Percentiles rank a stretch among this genome's conserved stretches.
phyloP scores from a whole-genome alignment of 1,284 basidiomycete species.

The Agroathelia rolfsii region DNA sequence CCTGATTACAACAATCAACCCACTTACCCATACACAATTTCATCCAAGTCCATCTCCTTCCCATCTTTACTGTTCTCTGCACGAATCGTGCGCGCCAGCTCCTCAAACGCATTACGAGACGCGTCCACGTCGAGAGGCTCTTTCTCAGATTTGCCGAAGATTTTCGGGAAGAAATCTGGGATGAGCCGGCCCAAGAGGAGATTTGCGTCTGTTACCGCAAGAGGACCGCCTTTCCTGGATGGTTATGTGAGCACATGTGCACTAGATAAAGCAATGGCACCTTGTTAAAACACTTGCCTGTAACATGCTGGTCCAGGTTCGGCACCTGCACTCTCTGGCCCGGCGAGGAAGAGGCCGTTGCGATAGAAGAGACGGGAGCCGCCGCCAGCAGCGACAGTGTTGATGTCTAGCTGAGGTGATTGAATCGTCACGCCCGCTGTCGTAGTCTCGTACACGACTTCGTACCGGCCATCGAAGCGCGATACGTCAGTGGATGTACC shows the following conservation, averaged over 20 bases:
- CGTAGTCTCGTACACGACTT: conserved; percentile 84
- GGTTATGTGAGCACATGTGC: conserved; percentile 4
- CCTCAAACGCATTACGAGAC: conserved; percentile 53
- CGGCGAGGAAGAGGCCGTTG: conserved; percentile 77
- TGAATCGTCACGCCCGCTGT: conserved; percentile 88
- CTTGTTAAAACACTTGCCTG: conserved; percentile 30
- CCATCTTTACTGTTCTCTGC: too few species aligned
- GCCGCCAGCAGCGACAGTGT: conserved; percentile 83
- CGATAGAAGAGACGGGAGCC: conserved; percentile 75
- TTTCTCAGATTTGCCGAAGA: conserved; percentile 81
- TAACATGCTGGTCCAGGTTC: conserved; percentile 82
- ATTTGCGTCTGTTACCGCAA: conserved; percentile 85
- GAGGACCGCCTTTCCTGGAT: conserved; percentile 70
- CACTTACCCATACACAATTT: conserved; percentile 77
- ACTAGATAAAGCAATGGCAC: conserved; percentile 1
- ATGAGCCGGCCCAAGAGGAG: conserved; percentile 77
- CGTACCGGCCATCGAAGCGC: conserved; percentile 77
- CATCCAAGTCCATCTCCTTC: conserved; percentile 63
- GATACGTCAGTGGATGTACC: conserved; percentile 90
- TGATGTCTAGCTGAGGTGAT: conserved; percentile 81
- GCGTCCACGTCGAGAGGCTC: conserved; percentile 72
- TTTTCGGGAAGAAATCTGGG: conserved; percentile 77
- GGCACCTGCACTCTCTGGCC: conserved; percentile 77
- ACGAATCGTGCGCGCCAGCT: conserved; percentile 62
- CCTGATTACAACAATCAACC: conserved; percentile 4